A percentile compares a stretch with the other conserved stretches of the same genome.
Conservation (phyloP, 257 asterid species). For the Solanum commersonii region DNA sequence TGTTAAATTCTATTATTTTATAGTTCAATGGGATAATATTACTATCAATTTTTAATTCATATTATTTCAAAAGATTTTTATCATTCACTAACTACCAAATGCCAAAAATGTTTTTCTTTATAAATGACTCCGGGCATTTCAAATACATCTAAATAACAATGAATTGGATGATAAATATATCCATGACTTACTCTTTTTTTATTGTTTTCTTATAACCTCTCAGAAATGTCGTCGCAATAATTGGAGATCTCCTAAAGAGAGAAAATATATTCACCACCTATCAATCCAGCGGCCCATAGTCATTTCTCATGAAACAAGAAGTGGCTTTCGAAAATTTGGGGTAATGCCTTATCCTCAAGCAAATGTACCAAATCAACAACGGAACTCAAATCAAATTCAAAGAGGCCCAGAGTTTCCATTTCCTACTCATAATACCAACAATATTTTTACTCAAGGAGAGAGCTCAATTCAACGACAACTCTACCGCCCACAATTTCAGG, state of each 20-base stretch:
- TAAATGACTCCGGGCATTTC: not conserved
- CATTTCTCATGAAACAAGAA: not conserved
- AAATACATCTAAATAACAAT: not conserved
- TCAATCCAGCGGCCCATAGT: too few species aligned
- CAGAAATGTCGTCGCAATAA: constrained; percentile 26
- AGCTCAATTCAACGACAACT: not conserved
- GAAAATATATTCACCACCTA: not conserved
- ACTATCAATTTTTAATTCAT: not conserved
- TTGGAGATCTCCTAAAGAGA: constrained; percentile 10
- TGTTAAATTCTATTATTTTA: not conserved
- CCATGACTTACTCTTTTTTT: not conserved
- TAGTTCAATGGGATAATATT: not conserved
- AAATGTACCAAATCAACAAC: not conserved
- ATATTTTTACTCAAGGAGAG: not conserved
- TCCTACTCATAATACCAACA: not conserved
- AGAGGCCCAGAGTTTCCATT: not conserved
- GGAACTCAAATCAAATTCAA: not conserved
- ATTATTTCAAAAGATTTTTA: not conserved
- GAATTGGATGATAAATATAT: not conserved
- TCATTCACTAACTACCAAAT: not conserved
- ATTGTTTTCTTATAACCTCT: not conserved
- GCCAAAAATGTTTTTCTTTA: not conserved
- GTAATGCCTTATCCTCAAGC: constrained; percentile 4
- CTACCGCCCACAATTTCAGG: not conserved
- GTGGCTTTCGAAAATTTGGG: not conserved